A percentile compares a stretch with the other conserved stretches of the same genome.
These are phyloP conservation scores for Lophiostoma macrostomum DNA, from an alignment of 495 filamentous ascomycete genomes.

Conservation along the genomic window DNA sequence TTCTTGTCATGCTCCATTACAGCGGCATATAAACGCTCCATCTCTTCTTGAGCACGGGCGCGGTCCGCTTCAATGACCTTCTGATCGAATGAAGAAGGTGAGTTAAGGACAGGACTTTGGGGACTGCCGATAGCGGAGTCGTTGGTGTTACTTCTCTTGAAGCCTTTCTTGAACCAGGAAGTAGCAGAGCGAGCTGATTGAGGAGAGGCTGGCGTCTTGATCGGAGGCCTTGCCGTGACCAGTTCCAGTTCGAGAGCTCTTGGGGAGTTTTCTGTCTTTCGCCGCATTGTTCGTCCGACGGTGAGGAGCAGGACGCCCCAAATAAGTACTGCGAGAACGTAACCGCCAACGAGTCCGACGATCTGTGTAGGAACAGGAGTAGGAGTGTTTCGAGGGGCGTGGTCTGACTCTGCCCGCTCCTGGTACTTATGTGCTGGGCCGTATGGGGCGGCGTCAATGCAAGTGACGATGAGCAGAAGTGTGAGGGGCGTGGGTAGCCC, in stretches of 20 bases:
- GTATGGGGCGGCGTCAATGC: constrained; percentile 5
- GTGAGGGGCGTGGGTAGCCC: constrained; percentile 15
- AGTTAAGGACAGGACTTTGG: constrained; percentile 39
- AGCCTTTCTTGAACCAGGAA: constrained; percentile 42
- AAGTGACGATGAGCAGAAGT: constrained; percentile 2
- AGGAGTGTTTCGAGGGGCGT: constrained; percentile 56
- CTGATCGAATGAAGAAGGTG: constrained; percentile 66
- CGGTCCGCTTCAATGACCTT: constrained; percentile 70
- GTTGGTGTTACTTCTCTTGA: constrained; percentile 35
- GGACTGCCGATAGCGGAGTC: constrained; percentile 40
- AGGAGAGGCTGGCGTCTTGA: constrained; percentile 36
- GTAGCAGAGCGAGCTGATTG: constrained; percentile 39
- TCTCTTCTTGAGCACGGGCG: constrained; percentile 68
- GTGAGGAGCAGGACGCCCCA: constrained; percentile 64
- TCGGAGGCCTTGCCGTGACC: constrained; percentile 58
- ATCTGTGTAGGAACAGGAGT: constrained; percentile 69
- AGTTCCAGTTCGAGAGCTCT: constrained; percentile 52
- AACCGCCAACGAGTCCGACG: constrained; percentile 74
- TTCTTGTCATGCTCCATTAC: constrained; percentile 80
- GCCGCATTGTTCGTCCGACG: constrained; percentile 59
- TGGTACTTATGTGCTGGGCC: not conserved
- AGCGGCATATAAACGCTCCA: constrained; percentile 86
- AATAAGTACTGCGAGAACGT: constrained; percentile 68
- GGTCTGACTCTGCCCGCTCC: constrained; percentile 41
- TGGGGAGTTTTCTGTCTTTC: constrained; percentile 50